Base-by-base conservation (phyloP, 2,329 filamentous ascomycete species). In the Fusarium brevicatenulatum region DNA sequence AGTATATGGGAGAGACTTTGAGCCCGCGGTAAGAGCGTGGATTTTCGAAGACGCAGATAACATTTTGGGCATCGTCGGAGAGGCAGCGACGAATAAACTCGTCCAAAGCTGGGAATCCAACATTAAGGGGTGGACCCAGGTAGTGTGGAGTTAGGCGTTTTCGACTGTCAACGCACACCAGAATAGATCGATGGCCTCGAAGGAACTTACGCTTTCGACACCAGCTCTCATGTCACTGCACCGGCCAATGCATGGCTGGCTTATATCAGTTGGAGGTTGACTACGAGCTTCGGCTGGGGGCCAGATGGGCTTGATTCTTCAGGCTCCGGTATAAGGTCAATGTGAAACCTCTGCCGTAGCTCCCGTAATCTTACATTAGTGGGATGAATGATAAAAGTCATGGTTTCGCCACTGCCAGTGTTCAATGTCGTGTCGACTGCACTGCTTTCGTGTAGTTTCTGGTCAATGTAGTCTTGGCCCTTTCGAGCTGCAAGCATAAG, bases 61-160 rank as follows among this genome's bases (percentile, higher is more conserved):
- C 18, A 49, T 80, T 9, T 53, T 67, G 25, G 75, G 67, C 1
- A 49, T 81, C 34, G 72, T 82, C 12, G 77, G 76, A 9, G 73
- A 78, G 10, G 69, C 69, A 18, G 72, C 73, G 2, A 68, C 80
- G 10, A 67, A 69, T 28, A 76, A 71, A 44, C 69, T 83, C 25
- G 76, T 80, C n/a, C 73, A 76, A 36, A 81, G 81, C 44, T 83
- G 81, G 81, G 75, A 76, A 58, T 69, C 63, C 32, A 83, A 82
- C 23, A 52, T 82, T 1, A 78, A 76, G 56, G 81, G 80, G 7
- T 83, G 82, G 82, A 73, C 73, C 37, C 72, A 77, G 43, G 80
- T 83, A 5, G 78, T 76, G 46, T 83, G 81, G 81, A 74, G 68
- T 40, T 81, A 76, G 63, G 59, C 21, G 16, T 43, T 34, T 12